A percentile compares a stretch with the other conserved stretches of the same genome.
phyloP scores from a whole-genome alignment of 1,284 basidiomycete species.

The Amylostereum areolatum region DNA sequence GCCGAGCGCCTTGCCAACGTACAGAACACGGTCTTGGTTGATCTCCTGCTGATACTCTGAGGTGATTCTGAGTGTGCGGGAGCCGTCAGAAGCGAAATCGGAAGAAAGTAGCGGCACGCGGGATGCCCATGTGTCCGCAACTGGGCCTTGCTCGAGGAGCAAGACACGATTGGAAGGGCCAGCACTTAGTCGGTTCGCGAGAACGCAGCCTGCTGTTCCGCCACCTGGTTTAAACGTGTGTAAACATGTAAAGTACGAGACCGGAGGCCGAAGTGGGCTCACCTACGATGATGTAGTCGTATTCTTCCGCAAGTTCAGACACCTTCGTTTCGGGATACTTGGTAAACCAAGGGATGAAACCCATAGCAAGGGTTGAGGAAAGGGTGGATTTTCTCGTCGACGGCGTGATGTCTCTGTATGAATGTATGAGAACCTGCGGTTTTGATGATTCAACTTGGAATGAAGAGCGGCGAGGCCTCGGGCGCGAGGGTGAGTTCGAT shows the following conservation, averaged over 20 bases:
- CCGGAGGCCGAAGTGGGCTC: neutral
- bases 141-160: slow-evolving; percentile 27
- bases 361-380: too few relatives aligned
- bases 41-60: slow-evolving; percentile 16
- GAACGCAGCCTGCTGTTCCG: slow-evolving; percentile 30
- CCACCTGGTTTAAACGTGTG: slow-evolving; percentile 12
- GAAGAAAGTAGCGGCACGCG: slow-evolving; percentile 29
- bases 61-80: slow-evolving; percentile 16
- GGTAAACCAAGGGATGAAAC: too few relatives aligned
- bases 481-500: too few relatives aligned
- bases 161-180: slow-evolving; percentile 21
- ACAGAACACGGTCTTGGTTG: slow-evolving; percentile 21
- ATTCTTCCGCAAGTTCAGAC: slow-evolving; percentile 1
- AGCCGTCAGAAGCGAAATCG: slow-evolving; percentile 21
- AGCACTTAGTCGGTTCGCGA: slow-evolving; percentile 27
- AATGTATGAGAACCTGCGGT: too few relatives aligned
- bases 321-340: slow-evolving; percentile 14
- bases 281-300: slow-evolving; percentile 19
- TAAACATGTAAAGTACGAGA: neutral
- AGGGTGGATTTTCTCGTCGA: too few relatives aligned
- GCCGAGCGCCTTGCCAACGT: slow-evolving; percentile 35
- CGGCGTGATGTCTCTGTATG: too few relatives aligned
- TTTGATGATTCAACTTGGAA: too few relatives aligned
- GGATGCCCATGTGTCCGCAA: slow-evolving; percentile 26
- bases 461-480: too few relatives aligned